Evolutionary conservation across 768 basidiomycete species (phyloP).

Genomic region (Roridomyces roridus): DNA sequence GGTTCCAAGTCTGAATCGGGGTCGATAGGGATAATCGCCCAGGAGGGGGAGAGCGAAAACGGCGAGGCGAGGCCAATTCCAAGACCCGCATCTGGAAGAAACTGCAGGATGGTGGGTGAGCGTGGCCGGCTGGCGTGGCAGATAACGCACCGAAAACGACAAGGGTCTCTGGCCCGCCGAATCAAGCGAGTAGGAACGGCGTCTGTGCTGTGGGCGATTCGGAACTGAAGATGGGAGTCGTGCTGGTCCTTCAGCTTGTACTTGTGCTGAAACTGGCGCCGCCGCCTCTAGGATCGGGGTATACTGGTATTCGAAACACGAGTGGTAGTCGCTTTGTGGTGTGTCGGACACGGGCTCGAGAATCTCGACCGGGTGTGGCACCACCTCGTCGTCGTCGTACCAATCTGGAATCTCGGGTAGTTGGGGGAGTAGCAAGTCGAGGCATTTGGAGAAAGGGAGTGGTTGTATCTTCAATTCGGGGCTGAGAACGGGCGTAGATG

Average conservation of each 20-base stretch:
- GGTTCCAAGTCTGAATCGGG: too few relatives aligned
- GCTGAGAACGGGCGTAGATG: constrained; percentile 11
- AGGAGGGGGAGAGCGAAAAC: constrained; percentile 15
- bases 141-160: constrained; percentile 1
- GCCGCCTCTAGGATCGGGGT: background rate
- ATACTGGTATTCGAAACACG: constrained; percentile 11
- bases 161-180: constrained; percentile 3
- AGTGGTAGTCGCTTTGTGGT: constrained; percentile 24
- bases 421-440: constrained; percentile 1
- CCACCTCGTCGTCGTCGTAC: constrained; percentile 16
- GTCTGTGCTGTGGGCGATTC: background rate
- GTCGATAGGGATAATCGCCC: background rate
- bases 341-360: constrained; percentile 10
- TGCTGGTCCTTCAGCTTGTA: too few relatives aligned
- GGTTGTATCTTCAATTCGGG: background rate
- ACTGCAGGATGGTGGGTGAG: background rate
- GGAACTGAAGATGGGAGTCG: too few relatives aligned
- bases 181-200: constrained; percentile 20
- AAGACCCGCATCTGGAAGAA: constrained; percentile 4
- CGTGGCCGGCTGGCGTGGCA: background rate
- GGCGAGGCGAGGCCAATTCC: constrained; percentile 21
- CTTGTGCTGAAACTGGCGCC: background rate
- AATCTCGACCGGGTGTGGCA: background rate
- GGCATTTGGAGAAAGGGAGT: background rate
- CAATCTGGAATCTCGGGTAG: constrained; percentile 26